These are phyloP conservation scores for Naumovozyma castellii DNA, from an alignment of 805 yeast species.

Conservation along the genomic window DNA sequence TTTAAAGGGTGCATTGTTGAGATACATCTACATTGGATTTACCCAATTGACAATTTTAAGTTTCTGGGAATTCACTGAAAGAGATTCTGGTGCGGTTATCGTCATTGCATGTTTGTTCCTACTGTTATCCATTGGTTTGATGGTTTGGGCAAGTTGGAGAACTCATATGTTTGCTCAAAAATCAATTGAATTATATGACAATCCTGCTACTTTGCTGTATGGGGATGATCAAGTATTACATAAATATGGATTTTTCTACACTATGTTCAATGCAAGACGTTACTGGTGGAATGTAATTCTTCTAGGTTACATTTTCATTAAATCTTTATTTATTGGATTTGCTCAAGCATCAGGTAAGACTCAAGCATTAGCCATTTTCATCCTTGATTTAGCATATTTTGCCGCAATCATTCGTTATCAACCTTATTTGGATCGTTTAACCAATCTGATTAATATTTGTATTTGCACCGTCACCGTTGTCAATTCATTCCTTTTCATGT, in stretches of 20 bases:
- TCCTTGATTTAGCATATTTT: constrained; percentile 65
- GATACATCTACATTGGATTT: constrained; percentile 77
- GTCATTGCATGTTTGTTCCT: constrained; percentile 70
- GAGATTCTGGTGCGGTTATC: constrained; percentile 83
- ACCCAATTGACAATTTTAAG: constrained; percentile 72
- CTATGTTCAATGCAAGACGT: constrained; percentile 72
- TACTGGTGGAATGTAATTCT: constrained; percentile 78
- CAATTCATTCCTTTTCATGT: constrained; percentile 76
- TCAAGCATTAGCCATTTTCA: constrained; percentile 67
- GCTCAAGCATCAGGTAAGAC: constrained; percentile 76
- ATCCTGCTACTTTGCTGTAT: constrained; percentile 81
- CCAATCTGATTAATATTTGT: constrained; percentile 65
- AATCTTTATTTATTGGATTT: constrained; percentile 65
- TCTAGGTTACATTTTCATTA: constrained; percentile 50
- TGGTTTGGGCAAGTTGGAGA: constrained; percentile 58
- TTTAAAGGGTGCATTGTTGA: constrained; percentile 68
- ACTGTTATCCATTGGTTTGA: constrained; percentile 46
- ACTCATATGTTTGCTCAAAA: constrained; percentile 51
- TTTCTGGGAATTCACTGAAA: constrained; percentile 74
- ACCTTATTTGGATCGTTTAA: constrained; percentile 77
- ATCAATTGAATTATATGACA: constrained; percentile 53
- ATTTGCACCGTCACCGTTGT: constrained; percentile 63
- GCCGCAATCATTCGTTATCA: constrained; percentile 49
- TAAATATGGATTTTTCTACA: constrained; percentile 81
- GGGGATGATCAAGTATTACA: constrained; percentile 65